phyloP scores from a whole-genome alignment of 345 rosid genomes.

The Citrus glauca region DNA sequence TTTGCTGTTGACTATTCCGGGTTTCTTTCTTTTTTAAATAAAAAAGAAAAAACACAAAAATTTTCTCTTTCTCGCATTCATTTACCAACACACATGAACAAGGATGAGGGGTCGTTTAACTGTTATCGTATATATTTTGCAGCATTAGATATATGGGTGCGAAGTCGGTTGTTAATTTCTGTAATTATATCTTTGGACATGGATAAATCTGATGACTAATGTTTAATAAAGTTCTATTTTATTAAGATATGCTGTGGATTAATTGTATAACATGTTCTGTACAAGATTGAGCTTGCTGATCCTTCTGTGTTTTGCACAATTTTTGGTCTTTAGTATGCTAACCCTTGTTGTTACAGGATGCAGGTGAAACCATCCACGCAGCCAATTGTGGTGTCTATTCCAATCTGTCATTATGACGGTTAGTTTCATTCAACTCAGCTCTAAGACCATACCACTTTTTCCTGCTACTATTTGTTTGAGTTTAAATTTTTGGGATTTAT shows the following conservation, averaged over 20 bases:
- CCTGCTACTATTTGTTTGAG: conserved; percentile 6
- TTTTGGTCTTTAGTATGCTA: background rate
- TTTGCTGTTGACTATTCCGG: background rate
- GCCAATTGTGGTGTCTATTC: conserved; percentile 76
- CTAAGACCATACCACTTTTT: background rate
- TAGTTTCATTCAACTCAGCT: conserved; percentile 22
- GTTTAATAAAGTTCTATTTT: background rate
- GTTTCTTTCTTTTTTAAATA: background rate
- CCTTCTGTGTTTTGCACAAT: background rate
- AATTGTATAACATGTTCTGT: background rate
- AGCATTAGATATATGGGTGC: background rate
- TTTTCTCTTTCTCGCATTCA: background rate
- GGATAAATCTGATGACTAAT: background rate
- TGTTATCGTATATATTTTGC: background rate
- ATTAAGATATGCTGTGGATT: background rate
- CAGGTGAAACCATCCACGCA: conserved; percentile 67
- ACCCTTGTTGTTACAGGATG: conserved; percentile 54
- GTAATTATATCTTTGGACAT: background rate
- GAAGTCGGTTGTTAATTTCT: background rate
- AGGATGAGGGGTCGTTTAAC: background rate
- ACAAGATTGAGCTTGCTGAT: background rate
- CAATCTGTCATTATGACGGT: conserved; percentile 93
- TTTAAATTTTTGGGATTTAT: conserved; percentile 1
- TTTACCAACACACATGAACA: background rate
- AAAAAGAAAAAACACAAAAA: background rate